phyloP scores from a whole-genome alignment of 331 rosid species.

The Telfairia occidentalis region DNA sequence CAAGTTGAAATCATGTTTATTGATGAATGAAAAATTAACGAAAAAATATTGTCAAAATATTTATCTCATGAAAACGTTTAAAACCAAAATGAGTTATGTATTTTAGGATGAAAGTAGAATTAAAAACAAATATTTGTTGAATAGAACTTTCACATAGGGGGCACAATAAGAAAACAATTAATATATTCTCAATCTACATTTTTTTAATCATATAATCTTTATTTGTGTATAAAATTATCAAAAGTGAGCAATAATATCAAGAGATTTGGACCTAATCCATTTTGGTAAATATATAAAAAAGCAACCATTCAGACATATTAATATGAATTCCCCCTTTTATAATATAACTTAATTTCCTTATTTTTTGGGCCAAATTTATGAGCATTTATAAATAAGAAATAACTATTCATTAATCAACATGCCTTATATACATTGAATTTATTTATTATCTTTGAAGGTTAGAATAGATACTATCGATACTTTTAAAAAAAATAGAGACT shows the following conservation, averaged over 20 bases:
- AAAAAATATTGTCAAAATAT: too few species aligned
- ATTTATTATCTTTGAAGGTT: background rate
- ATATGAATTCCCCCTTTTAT: background rate
- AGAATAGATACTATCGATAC: too few species aligned
- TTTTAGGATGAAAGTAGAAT: background rate
- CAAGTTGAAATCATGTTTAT: too few species aligned
- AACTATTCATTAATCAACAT: background rate
- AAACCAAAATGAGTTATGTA: too few species aligned
- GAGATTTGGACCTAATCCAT: background rate
- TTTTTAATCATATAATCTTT: background rate
- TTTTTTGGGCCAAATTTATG: background rate
- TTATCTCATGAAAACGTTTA: too few species aligned
- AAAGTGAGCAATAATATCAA: background rate
- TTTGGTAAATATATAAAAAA: background rate
- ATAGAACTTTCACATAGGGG: background rate
- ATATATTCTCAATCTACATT: background rate
- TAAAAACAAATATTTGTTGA: background rate
- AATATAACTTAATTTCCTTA: background rate
- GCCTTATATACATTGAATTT: background rate
- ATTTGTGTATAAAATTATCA: background rate
- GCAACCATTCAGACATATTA: background rate
- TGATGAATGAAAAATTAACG: too few species aligned
- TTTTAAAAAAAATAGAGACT: too few species aligned
- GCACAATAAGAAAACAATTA: background rate
- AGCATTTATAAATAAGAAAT: background rate